Conservation (phyloP, 768 basidiomycete genomes). For the Lanmaoa rubissima region DNA sequence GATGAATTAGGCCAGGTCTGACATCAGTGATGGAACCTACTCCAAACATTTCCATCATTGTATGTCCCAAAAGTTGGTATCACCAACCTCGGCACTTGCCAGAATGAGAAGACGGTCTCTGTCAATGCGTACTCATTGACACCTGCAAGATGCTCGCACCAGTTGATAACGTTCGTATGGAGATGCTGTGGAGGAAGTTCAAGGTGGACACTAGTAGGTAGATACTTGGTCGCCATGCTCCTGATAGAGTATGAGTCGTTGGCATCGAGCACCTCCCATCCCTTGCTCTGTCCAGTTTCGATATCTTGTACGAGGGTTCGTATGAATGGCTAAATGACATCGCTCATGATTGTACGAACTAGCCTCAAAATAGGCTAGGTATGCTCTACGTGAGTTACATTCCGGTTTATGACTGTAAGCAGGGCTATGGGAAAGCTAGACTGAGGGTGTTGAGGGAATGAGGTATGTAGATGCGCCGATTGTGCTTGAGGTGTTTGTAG, state of each 20-base stretch:
- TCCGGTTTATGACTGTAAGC: too few species aligned
- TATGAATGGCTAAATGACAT: conserved; percentile 14
- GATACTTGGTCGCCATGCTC: conserved; percentile 20
- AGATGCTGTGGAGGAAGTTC: conserved; percentile 16
- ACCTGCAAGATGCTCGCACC: conserved; percentile 3
- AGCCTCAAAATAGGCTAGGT: too few species aligned
- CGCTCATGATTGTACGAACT: too few species aligned
- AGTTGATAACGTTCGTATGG: conserved; percentile 29
- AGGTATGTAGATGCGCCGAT: too few species aligned
- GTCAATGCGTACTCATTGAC: neutral
- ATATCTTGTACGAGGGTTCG: conserved; percentile 20
- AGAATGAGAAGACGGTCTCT: neutral
- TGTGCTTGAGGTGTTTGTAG: too few species aligned
- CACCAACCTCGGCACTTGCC: neutral
- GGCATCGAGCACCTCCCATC: conserved; percentile 28
- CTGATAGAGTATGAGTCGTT: conserved; percentile 29
- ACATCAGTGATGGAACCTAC: conserved; percentile 1
- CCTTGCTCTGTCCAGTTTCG: conserved; percentile 13
- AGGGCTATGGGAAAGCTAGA: too few species aligned
- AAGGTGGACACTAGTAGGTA: conserved; percentile 15
- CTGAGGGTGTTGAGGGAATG: too few species aligned
- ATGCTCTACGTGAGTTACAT: too few species aligned
- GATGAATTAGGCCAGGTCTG: neutral
- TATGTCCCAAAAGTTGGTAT: neutral
- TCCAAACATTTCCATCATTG: conserved; percentile 14